These are phyloP conservation scores for Sphagnum contortum DNA, from an alignment of 225 moss, liverwort and hornwort genomes.

Conservation along the genomic window DNA sequence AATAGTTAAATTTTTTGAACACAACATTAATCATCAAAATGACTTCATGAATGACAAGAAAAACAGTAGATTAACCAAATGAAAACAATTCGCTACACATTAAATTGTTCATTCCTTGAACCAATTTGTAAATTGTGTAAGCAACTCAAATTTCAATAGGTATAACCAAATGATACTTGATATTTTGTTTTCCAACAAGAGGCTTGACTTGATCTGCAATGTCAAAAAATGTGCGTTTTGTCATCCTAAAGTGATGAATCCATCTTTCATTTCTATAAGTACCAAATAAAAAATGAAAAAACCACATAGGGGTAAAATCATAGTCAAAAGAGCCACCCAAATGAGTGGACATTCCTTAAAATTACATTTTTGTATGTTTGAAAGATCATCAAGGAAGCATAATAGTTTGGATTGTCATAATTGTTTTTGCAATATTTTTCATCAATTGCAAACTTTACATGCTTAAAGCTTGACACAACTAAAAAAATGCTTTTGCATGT, in stretches of 20 bases:
- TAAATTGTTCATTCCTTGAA: background rate
- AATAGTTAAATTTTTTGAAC: background rate
- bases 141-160: background rate
- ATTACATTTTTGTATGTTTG: no score
- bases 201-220: background rate
- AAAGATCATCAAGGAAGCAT: no score
- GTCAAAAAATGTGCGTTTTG: background rate
- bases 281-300: background rate
- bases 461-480: no score
- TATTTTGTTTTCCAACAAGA: background rate
- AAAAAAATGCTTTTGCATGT: no score
- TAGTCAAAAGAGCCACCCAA: no score
- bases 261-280: no score
- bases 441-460: no score
- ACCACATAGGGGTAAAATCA: no score
- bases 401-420: no score
- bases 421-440: no score
- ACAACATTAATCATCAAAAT: background rate
- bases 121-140: background rate
- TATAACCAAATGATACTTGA: background rate
- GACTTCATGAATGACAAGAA: background rate
- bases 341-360: no score
- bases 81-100: no score
- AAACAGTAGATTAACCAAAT: background rate
- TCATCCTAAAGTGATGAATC: background rate